These are phyloP conservation scores for Microbotryum intermedium DNA, from an alignment of 1,284 basidiomycete species.

Conservation along the genomic window DNA sequence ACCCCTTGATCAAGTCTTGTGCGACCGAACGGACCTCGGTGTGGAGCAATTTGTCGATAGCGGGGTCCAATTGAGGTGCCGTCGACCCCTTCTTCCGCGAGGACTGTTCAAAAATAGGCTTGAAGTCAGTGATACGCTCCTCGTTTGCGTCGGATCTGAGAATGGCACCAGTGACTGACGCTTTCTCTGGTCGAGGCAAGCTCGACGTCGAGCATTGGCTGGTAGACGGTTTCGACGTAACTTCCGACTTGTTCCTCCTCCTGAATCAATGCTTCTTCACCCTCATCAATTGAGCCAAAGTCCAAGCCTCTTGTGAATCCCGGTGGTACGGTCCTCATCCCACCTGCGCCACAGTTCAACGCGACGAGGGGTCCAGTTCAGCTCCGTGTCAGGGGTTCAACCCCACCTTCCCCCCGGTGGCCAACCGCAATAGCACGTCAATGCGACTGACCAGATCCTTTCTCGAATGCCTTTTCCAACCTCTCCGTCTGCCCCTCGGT, in stretches of 20 bases:
- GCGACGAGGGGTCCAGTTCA: slow-evolving; percentile 36
- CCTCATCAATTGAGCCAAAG: slow-evolving; percentile 49
- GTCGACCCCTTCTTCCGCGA: not conserved
- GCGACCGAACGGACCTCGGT: slow-evolving; percentile 5
- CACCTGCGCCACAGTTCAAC: slow-evolving; percentile 25
- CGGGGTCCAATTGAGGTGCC: slow-evolving; percentile 14
- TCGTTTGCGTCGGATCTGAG: no score
- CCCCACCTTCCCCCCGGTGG: slow-evolving; percentile 24
- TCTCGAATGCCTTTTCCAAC: slow-evolving; percentile 29
- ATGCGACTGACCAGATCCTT: slow-evolving; percentile 13
- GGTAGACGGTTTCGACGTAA: slow-evolving; percentile 29
- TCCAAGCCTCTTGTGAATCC: slow-evolving; percentile 52
- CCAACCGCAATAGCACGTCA: no score
- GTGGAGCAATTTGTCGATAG: slow-evolving; percentile 25
- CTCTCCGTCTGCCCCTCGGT: slow-evolving; percentile 32
- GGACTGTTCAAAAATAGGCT: not conserved
- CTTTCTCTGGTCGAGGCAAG: not conserved
- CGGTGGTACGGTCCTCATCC: slow-evolving; percentile 41
- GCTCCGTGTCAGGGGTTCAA: slow-evolving; percentile 39
- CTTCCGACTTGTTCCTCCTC: slow-evolving; percentile 33
- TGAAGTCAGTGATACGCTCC: not conserved
- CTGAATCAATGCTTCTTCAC: slow-evolving; percentile 40
- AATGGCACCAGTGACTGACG: no score
- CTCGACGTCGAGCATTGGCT: slow-evolving; percentile 26
- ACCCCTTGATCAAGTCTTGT: no score